phyloP scores from a whole-genome alignment of 2,329 filamentous ascomycete species.

The Gremmenia infestans region DNA sequence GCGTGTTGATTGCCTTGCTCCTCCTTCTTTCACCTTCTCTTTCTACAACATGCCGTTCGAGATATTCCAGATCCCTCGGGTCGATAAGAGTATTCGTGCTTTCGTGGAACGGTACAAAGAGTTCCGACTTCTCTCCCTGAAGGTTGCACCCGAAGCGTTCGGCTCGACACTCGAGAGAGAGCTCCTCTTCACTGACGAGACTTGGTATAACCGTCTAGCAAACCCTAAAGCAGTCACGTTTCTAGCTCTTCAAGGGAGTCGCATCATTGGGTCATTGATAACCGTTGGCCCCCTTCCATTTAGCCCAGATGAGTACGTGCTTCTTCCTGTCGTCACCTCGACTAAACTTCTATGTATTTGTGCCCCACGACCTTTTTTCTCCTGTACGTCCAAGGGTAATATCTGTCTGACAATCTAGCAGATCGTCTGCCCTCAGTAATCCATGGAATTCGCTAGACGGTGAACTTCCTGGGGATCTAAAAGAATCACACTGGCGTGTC shows the following conservation, averaged over 20 bases:
- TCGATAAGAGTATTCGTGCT: constrained; percentile 18
- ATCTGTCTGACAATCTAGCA: not conserved
- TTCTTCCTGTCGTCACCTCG: not conserved
- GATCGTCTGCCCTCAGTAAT: constrained; percentile 8
- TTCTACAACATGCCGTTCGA: constrained; percentile 20
- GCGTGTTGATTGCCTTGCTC: not conserved
- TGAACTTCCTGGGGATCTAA: not conserved
- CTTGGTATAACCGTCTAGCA: constrained; percentile 34
- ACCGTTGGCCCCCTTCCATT: constrained; percentile 31
- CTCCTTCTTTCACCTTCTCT: not conserved
- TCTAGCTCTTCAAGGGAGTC: constrained; percentile 26
- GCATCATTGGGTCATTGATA: constrained; percentile 31
- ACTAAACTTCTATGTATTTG: not conserved
- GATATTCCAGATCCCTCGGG: constrained; percentile 23
- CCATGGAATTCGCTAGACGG: constrained; percentile 16
- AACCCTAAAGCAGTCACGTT: constrained; percentile 35
- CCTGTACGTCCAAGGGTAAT: not conserved
- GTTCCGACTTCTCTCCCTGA: constrained; percentile 24
- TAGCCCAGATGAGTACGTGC: constrained; percentile 10
- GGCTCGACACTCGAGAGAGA: constrained; percentile 36
- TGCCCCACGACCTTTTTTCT: not conserved
- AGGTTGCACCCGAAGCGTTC: constrained; percentile 32
- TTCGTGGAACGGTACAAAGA: constrained; percentile 23
- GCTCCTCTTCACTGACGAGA: constrained; percentile 31
- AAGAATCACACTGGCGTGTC: constrained; percentile 30